Conservation (phyloP, 192 early-diverging fungal species). For the Funneliformis geosporum region DNA sequence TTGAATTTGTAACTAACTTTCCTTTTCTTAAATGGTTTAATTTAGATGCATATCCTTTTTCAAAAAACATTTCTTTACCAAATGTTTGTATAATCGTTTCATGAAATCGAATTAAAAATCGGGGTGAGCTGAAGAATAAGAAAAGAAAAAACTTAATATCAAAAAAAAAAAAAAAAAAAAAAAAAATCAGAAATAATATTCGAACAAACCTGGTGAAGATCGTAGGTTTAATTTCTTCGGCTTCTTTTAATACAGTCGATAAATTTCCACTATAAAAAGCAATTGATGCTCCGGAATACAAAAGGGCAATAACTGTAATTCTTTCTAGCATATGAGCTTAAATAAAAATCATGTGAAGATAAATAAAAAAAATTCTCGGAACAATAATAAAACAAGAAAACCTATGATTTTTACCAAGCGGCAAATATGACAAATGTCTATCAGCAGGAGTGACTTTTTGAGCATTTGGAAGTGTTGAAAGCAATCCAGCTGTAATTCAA, state of each 20-base stretch:
- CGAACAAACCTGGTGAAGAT: conserved; percentile 56
- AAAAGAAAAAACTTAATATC: background rate
- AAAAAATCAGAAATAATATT: background rate
- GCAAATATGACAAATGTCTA: conserved; percentile 39
- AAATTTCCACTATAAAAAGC: conserved; percentile 65
- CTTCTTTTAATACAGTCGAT: conserved; percentile 66
- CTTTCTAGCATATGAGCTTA: conserved; percentile 43
- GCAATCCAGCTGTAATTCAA: conserved; percentile 38
- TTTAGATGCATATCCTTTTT: conserved; percentile 39
- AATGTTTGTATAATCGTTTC: conserved; percentile 36
- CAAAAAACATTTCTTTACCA: conserved; percentile 44
- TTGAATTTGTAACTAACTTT: conserved; percentile 40
- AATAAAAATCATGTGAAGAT: background rate
- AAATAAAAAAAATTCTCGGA: background rate
- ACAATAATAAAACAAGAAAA: background rate
- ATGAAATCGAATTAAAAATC: conserved; percentile 35
- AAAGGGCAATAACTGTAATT: conserved; percentile 33
- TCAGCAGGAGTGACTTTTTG: conserved; percentile 40
- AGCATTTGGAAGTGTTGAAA: conserved; percentile 35
- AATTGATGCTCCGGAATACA: conserved; percentile 63
- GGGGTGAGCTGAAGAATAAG: conserved; percentile 31
- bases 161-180: background rate
- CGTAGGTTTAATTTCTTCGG: conserved; percentile 72
- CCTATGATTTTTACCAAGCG: conserved; percentile 39
- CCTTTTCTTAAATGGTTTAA: conserved; percentile 36